A percentile compares a stretch with the other conserved stretches of the same genome.
phyloP scores from a whole-genome alignment of 768 basidiomycete species.

The Lentinula edodes region DNA sequence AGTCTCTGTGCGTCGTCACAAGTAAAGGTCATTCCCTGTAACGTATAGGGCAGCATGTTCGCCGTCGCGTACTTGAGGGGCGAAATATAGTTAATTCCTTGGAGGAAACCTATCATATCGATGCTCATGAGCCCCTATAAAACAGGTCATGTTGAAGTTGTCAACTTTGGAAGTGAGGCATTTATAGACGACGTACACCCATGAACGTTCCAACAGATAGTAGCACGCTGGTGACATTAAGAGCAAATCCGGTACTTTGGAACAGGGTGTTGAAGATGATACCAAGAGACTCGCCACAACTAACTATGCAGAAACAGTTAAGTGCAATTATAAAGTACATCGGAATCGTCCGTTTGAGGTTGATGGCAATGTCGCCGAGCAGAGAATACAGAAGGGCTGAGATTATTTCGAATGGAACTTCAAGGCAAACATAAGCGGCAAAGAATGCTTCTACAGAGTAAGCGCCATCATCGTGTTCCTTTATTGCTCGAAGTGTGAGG shows the following conservation, averaged over 20 bases:
- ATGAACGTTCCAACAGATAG: constrained; percentile 8
- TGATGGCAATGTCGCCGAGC: constrained; percentile 3
- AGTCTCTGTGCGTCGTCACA: constrained; percentile 6
- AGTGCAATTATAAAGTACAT: constrained; percentile 10
- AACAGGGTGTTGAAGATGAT: constrained; percentile 10
- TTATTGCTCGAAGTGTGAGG: background rate
- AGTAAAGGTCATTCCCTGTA: constrained; percentile 6
- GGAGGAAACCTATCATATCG: constrained; percentile 8
- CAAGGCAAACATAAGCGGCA: constrained; percentile 5
- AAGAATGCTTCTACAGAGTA: constrained; percentile 10
- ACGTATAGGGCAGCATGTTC: constrained; percentile 6
- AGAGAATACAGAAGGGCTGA: constrained; percentile 4
- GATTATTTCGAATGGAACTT: constrained; percentile 8
- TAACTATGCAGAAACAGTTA: constrained; percentile 10
- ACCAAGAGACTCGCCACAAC: constrained; percentile 9
- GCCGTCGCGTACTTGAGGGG: constrained; percentile 7
- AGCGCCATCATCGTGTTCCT: constrained; percentile 9
- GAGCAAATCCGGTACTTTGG: constrained; percentile 7
- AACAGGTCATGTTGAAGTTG: background rate
- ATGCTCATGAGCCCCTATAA: constrained; percentile 8
- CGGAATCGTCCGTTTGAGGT: constrained; percentile 6
- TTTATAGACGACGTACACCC: background rate
- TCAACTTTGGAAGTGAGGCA: background rate
- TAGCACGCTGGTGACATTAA: constrained; percentile 8
- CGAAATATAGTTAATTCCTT: constrained; percentile 8